Percentiles rank a stretch among this genome's conserved stretches.
Conservation (phyloP, 176 grass and related monocot species). For the Musa beccarii region DNA sequence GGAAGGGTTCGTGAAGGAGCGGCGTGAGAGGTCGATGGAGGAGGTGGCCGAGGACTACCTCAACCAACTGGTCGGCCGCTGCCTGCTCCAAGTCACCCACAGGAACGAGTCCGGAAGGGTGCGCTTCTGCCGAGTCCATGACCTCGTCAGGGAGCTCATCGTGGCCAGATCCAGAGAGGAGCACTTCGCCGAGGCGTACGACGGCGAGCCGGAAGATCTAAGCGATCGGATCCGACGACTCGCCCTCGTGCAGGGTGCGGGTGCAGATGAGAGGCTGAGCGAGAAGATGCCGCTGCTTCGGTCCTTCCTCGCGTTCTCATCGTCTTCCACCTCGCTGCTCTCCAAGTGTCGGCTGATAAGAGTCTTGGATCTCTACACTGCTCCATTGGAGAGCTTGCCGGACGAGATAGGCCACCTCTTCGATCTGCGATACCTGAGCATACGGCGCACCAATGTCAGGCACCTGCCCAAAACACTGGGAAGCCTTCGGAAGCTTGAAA, state of each 20-base stretch:
- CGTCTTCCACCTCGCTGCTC: neutral
- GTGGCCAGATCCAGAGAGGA: conserved; percentile 27
- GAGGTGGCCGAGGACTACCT: conserved; percentile 34
- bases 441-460: conserved; percentile 28
- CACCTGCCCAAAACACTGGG: conserved; percentile 31
- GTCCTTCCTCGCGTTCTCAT: neutral
- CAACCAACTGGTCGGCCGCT: conserved; percentile 26
- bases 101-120: conserved; percentile 32
- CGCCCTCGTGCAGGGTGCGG: conserved; percentile 15
- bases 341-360: conserved; percentile 16
- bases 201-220: neutral
- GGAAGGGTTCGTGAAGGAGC: conserved; percentile 37
- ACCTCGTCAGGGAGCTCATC: conserved; percentile 37
- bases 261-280: neutral
- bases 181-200: conserved; percentile 16
- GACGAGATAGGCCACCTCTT: conserved; percentile 23
- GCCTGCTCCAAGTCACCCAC: conserved; percentile 33
- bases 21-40: conserved; percentile 18
- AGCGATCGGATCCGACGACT: conserved; percentile 21
- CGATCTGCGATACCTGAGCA: conserved; percentile 30
- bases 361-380: conserved; percentile 30
- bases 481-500: conserved; percentile 30
- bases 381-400: conserved; percentile 15
- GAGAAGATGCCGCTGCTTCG: neutral
- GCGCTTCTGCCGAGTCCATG: conserved; percentile 34